Percentiles rank a stretch among this genome's conserved stretches.
phyloP scores from a whole-genome alignment of 345 rosid species.

The Populus tremula region DNA sequence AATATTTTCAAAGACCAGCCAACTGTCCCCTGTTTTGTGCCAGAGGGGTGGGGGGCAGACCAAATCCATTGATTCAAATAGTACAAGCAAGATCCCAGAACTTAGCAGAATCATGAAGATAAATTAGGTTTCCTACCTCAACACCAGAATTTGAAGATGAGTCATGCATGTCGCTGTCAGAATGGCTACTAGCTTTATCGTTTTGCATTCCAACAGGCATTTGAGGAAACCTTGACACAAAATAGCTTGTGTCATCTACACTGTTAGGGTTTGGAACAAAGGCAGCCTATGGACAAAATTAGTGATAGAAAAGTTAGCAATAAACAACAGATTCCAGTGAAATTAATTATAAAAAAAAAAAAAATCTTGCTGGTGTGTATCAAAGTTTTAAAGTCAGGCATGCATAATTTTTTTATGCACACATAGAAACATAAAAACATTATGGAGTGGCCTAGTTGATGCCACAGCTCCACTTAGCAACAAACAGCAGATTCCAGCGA shows the following conservation, averaged over 20 bases:
- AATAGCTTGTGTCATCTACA: slow-evolving; percentile 76
- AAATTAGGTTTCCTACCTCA: slow-evolving; percentile 42
- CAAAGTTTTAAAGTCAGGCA: neutral
- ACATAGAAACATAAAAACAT: neutral
- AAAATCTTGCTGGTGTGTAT: no score
- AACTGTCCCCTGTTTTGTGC: no score
- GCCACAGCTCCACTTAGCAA: neutral
- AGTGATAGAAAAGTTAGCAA: neutral
- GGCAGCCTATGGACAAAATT: slow-evolving; percentile 49
- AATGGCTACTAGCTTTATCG: slow-evolving; percentile 39
- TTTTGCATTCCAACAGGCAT: slow-evolving; percentile 33
- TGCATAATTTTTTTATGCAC: neutral
- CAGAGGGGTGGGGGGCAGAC: no score
- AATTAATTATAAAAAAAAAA: no score
- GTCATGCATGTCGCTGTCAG: slow-evolving; percentile 31
- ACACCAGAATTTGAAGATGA: slow-evolving; percentile 44
- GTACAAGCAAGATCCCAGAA: neutral
- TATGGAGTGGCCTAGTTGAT: neutral
- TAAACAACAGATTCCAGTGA: neutral
- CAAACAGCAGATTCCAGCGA: neutral
- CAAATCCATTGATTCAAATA: no score
- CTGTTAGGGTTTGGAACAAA: slow-evolving; percentile 68
- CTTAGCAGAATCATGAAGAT: neutral
- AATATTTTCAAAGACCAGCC: no score
- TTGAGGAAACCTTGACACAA: slow-evolving; percentile 55